Evolutionary conservation across 1,139 yeast genomes (phyloP).

Genomic region (Yamadazyma triangularis): DNA sequence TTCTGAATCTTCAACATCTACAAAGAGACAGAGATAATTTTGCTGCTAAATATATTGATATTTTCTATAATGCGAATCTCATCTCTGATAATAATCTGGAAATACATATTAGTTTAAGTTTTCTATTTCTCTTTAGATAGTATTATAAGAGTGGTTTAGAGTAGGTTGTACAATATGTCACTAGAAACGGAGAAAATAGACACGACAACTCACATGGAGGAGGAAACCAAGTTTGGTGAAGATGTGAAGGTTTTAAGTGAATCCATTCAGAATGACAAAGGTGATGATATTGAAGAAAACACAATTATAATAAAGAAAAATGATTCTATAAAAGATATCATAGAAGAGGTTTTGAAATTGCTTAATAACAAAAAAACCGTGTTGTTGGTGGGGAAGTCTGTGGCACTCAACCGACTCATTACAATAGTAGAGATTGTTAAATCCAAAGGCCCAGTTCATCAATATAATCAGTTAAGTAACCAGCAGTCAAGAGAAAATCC

Average conservation of each 20-base stretch:
- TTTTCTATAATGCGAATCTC: background rate
- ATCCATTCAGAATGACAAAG: no score
- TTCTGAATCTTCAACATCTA: background rate
- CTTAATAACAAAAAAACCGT: slow-evolving; percentile 3
- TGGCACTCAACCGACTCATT: slow-evolving; percentile 9
- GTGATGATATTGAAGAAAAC: no score
- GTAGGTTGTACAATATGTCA: no score
- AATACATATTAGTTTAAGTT: no score
- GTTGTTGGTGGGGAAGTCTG: slow-evolving; percentile 8
- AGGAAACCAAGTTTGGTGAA: no score
- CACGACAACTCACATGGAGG: no score
- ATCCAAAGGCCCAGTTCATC: slow-evolving; percentile 6
- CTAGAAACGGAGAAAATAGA: no score
- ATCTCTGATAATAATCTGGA: no score
- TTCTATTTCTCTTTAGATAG: no score
- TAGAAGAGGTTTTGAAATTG: slow-evolving; percentile 8
- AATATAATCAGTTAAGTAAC: slow-evolving; percentile 11
- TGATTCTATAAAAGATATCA: slow-evolving; percentile 8
- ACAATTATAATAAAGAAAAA: slow-evolving; percentile 10
- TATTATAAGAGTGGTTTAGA: no score
- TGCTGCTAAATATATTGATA: no score
- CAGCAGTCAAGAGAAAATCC: slow-evolving; percentile 9
- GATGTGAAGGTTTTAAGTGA: no score
- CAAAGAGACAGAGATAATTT: background rate
- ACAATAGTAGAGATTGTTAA: slow-evolving; percentile 12